Conservation (phyloP, 805 yeast species). For the Wickerhamiella kazuoi region DNA sequence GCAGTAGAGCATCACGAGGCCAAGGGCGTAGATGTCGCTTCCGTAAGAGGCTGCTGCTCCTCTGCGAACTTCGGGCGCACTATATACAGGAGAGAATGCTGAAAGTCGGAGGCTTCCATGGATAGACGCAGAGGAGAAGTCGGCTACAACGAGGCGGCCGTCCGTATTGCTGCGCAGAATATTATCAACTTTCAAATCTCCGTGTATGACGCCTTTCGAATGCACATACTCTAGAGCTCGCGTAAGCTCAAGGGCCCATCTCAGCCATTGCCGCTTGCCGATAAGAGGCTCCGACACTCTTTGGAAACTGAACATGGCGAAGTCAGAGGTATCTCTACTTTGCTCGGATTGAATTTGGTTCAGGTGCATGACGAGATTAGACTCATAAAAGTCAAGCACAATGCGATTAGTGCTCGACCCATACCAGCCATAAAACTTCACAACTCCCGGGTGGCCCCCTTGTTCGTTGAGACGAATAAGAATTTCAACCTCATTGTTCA, state of each 20-base stretch:
- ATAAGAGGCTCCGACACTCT: constrained; percentile 10
- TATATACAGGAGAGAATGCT: constrained; percentile 24
- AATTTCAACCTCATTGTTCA: constrained; percentile 8
- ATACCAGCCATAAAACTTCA: constrained; percentile 7
- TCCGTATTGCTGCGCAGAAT: constrained; percentile 18
- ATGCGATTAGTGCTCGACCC: constrained; percentile 3
- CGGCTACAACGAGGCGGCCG: constrained; percentile 26
- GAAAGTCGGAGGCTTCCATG: constrained; percentile 9
- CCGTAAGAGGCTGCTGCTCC: constrained; percentile 18
- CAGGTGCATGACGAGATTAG: constrained; percentile 7
- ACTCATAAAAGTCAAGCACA: constrained; percentile 10
- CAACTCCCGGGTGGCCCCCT: constrained; percentile 5
- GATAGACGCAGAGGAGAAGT: constrained; percentile 23
- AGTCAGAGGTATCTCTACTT: neutral
- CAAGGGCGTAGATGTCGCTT: constrained; percentile 33
- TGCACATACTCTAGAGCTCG: constrained; percentile 14
- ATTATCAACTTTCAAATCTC: constrained; percentile 33
- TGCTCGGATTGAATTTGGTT: neutral
- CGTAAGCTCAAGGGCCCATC: constrained; percentile 16
- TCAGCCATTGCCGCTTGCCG: constrained; percentile 13
- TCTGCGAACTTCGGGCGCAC: constrained; percentile 30
- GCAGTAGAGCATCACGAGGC: constrained; percentile 28
- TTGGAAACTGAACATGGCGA: constrained; percentile 7
- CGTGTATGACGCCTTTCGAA: constrained; percentile 23
- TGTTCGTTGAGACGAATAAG: constrained; percentile 2